Conservation (phyloP, 768 basidiomycete genomes). For the Mycena venus region DNA sequence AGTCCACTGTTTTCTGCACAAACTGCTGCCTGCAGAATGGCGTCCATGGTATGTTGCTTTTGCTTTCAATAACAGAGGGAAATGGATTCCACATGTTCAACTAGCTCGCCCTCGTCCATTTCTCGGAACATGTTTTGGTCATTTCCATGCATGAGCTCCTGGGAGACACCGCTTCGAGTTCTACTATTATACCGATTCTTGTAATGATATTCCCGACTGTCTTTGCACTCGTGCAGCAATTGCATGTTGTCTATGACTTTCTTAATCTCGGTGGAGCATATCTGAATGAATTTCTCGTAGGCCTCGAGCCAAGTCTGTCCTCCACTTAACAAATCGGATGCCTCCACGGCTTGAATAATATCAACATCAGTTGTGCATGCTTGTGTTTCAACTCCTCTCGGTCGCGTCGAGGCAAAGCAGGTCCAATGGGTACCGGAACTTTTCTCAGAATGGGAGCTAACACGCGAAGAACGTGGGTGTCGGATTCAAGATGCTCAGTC, state of each 20-base stretch:
- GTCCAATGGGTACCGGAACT: constrained; percentile 51
- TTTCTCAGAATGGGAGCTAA: background rate
- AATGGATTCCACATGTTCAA: too few species aligned
- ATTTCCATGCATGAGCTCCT: too few species aligned
- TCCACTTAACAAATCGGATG: constrained; percentile 37
- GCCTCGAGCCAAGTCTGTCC: constrained; percentile 45
- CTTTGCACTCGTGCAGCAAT: constrained; percentile 46
- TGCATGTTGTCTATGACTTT: constrained; percentile 54
- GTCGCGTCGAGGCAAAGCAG: constrained; percentile 47
- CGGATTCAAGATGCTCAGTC: constrained; percentile 35
- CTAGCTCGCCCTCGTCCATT: too few species aligned
- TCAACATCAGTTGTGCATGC: constrained; percentile 49
- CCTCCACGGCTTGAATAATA: constrained; percentile 59
- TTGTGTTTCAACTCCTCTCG: background rate
- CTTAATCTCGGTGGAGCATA: constrained; percentile 8
- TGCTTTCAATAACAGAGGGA: too few species aligned
- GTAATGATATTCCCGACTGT: constrained; percentile 47
- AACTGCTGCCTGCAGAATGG: too few species aligned
- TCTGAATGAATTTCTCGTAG: constrained; percentile 35
- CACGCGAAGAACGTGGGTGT: constrained; percentile 31
- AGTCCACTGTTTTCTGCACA: too few species aligned
- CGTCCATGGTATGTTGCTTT: too few species aligned
- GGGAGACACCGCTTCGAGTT: too few species aligned
- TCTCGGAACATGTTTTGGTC: too few species aligned
- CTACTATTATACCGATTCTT: too few species aligned